Base-by-base conservation (phyloP, 345 rosid genomes). In the Dimocarpus longan region DNA sequence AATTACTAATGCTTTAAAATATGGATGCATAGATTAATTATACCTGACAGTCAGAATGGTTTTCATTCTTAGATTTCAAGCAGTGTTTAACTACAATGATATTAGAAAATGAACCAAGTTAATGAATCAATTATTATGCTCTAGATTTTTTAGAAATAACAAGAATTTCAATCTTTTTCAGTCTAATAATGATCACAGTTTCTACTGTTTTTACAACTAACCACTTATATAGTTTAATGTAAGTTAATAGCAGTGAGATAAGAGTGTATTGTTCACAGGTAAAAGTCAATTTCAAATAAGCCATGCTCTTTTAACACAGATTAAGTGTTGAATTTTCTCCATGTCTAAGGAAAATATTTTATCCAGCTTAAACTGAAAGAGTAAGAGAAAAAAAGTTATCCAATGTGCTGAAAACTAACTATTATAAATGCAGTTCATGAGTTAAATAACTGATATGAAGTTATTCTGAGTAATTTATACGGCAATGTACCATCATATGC, bases 401-500 rank as follows among this genome's bases (percentile, higher is more conserved):
- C 52, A 73, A 9, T 10, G 24, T 63, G 32, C 52, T 59, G 62
- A 22, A 59, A 24, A 73, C 28, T 57, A 64, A 22, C 50, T 18
- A 32, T 21, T 44, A 12, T 24, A 54, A 21, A 28, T 28, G 54
- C 42, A 54, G 54, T n/a, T 28, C 65, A 46, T 56, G 56, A 74
- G 52, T 37, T 4, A 39, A 52, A 60, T 21, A 71, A 69, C 32
- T 68, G 24, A 16, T 19, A 68, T 26, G 6, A 26, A 80, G 72
- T 71, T 22, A 37, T 13, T 26, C 24, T 56, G 62, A 74, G 67
- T 19, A 66, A 67, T 52, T 19, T 78, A 22, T 52, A 15, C 1
- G 80, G 79, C 67, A 52, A 77, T 24, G 26, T 79, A 97, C 99
- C 99, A 85, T 89, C 93, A 81, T 93, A 94, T 83, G 99, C 98